These are phyloP conservation scores for Knoxdaviesia proteae DNA, from an alignment of 2,329 filamentous ascomycete species.

Conservation along the genomic window DNA sequence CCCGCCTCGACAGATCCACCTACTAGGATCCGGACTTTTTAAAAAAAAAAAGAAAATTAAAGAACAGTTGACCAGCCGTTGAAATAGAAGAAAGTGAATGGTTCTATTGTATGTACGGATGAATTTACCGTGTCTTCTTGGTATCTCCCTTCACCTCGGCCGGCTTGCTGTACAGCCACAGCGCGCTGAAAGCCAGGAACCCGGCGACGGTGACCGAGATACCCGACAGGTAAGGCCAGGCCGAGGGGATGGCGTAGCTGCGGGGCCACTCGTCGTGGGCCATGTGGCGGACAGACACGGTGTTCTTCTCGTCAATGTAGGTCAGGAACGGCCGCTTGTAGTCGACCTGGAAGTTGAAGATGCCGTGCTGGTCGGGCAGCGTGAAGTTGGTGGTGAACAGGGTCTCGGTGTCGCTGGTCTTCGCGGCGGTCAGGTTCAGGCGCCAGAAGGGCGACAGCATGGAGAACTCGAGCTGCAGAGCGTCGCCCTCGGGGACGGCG, in stretches of 20 bases:
- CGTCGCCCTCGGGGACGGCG: slow-evolving; percentile 45
- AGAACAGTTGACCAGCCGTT: not conserved
- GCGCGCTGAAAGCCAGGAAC: slow-evolving; percentile 63
- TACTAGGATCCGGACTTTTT: not conserved
- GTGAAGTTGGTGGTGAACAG: slow-evolving; percentile 59
- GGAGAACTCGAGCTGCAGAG: slow-evolving; percentile 84
- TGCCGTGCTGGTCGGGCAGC: slow-evolving; percentile 90
- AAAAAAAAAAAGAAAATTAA: not conserved
- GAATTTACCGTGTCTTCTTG: slow-evolving; percentile 26
- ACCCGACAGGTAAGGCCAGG: slow-evolving; percentile 87
- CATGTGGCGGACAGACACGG: slow-evolving; percentile 87
- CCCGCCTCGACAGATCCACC: not conserved
- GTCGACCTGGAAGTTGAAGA: slow-evolving; percentile 96
- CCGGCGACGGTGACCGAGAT: slow-evolving; percentile 67
- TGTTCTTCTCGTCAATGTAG: slow-evolving; percentile 79
- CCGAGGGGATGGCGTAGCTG: slow-evolving; percentile 72
- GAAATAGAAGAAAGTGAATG: not conserved
- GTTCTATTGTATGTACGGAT: not conserved
- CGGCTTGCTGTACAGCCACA: slow-evolving; percentile 63
- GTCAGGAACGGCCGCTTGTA: slow-evolving; percentile 90
- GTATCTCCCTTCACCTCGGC: slow-evolving; percentile 11
- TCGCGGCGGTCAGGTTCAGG: slow-evolving; percentile 41
- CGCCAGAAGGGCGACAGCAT: slow-evolving; percentile 98
- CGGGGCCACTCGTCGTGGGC: slow-evolving; percentile 93
- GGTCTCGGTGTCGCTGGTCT: slow-evolving; percentile 42